A percentile compares a stretch with the other conserved stretches of the same genome.
Conservation (phyloP, 495 filamentous ascomycete genomes). For the Gamarada debralockiae region DNA sequence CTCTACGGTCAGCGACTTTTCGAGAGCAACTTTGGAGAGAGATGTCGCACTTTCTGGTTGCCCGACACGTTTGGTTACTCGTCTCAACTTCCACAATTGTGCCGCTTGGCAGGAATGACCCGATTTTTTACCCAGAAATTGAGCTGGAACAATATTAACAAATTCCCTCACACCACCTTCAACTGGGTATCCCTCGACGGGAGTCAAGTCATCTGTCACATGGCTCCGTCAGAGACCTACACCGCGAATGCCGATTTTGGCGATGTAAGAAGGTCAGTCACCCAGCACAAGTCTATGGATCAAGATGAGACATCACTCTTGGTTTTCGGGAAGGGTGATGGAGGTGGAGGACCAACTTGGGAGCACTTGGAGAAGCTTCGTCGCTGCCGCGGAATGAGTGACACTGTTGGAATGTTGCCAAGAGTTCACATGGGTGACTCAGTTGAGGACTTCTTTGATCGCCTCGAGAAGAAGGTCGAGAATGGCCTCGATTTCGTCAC, state of each 20-base stretch:
- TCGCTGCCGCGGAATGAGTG: conserved; percentile 89
- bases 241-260: conserved; percentile 94
- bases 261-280: conserved; percentile 84
- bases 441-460: conserved; percentile 94
- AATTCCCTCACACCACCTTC: conserved; percentile 97
- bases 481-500: conserved; percentile 80
- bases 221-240: conserved; percentile 92
- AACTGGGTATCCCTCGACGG: conserved; percentile 96
- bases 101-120: conserved; percentile 86
- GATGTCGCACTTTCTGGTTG: conserved; percentile 91
- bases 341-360: conserved; percentile 92
- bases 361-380: conserved; percentile 92
- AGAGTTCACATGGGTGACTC: conserved; percentile 85
- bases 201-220: conserved; percentile 94
- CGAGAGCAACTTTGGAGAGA: conserved; percentile 86
- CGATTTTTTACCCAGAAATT: conserved; percentile 98
- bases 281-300: conserved; percentile 93
- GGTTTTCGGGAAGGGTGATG: conserved; percentile 94
- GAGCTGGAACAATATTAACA: conserved; percentile 94
- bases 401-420: conserved; percentile 77
- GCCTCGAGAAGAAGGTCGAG: conserved; percentile 66
- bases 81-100: conserved; percentile 88
- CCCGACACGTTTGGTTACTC: conserved; percentile 98
- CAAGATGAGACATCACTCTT: conserved; percentile 83
- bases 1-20: conserved; percentile 93